Conservation (phyloP, 2,329 filamentous ascomycete species). For the Sporothrix euskadiensis region DNA sequence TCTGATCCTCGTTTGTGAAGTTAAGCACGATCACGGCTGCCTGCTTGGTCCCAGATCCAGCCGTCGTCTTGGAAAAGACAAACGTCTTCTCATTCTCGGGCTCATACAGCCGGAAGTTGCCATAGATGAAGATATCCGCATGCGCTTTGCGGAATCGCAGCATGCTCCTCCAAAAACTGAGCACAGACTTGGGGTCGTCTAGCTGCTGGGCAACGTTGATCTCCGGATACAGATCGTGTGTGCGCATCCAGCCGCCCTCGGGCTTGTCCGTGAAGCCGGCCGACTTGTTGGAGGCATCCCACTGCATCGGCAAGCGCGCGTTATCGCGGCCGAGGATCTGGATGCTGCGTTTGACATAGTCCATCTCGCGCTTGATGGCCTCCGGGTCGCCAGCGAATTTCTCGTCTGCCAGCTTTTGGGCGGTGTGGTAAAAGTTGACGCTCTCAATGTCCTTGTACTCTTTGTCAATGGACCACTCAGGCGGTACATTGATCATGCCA, state of each 20-base stretch:
- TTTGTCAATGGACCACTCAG: constrained; percentile 50
- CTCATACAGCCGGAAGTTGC: constrained; percentile 56
- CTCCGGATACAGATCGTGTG: constrained; percentile 56
- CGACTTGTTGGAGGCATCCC: constrained; percentile 53
- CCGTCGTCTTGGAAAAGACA: constrained; percentile 46
- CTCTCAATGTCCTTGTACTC: constrained; percentile 52
- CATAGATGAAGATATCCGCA: constrained; percentile 61
- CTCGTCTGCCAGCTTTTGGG: constrained; percentile 33
- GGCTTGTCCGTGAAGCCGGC: constrained; percentile 61
- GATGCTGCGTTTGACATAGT: constrained; percentile 53
- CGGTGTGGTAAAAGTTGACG: constrained; percentile 48
- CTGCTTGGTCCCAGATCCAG: constrained; percentile 14
- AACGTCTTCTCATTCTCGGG: constrained; percentile 49
- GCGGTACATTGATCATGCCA: constrained; percentile 57
- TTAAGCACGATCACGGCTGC: constrained; percentile 45
- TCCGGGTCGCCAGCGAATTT: constrained; percentile 39
- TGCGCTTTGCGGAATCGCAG: constrained; percentile 57
- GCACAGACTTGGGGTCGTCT: constrained; percentile 49
- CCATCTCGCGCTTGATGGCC: constrained; percentile 46
- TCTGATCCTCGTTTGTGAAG: constrained; percentile 46
- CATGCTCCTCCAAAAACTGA: constrained; percentile 62
- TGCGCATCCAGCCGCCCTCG: constrained; percentile 59
- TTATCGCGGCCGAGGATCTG: constrained; percentile 65
- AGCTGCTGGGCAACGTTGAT: constrained; percentile 58
- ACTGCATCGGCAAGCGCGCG: constrained; percentile 68